Evolutionary conservation across 228 moss, liverwort and hornwort genomes (phyloP).

Genomic region (Sphagnum magellanicum): DNA sequence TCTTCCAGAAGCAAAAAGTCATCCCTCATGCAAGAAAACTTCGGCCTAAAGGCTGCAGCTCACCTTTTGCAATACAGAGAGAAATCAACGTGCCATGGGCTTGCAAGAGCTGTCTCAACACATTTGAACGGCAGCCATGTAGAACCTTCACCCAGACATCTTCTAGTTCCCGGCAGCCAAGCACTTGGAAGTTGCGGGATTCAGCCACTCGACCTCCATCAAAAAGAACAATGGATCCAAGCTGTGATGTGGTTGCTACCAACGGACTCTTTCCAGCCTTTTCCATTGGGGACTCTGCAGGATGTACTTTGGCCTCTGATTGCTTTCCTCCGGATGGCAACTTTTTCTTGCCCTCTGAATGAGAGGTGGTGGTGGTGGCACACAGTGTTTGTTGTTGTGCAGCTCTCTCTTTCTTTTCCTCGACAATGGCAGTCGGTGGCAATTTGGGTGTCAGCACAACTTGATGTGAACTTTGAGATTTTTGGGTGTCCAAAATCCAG

Average conservation of each 20-base stretch:
- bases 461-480: constrained; percentile 1
- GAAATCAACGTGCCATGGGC: constrained; percentile 79
- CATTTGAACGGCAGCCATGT: constrained; percentile 86
- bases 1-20: not conserved
- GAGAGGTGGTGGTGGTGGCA: not conserved
- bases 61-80: constrained; percentile 67
- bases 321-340: constrained; percentile 15
- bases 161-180: constrained; percentile 79
- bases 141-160: constrained; percentile 86
- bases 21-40: not conserved
- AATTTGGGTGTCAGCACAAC: constrained; percentile 7
- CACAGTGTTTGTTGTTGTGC: no score
- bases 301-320: constrained; percentile 49
- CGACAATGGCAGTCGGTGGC: constrained; percentile 4
- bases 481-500: not conserved
- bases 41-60: not conserved
- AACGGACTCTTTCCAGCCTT: constrained; percentile 11
- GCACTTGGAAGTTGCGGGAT: constrained; percentile 45
- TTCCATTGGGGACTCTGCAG: constrained; percentile 24
- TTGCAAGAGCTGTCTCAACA: constrained; percentile 72
- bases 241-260: constrained; percentile 1
- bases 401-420: constrained; percentile 32
- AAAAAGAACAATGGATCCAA: constrained; percentile 36
- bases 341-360: constrained; percentile 10
- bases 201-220: constrained; percentile 30